Base-by-base conservation (phyloP, 306 rosid genomes). In the Cucumis hystrix region DNA sequence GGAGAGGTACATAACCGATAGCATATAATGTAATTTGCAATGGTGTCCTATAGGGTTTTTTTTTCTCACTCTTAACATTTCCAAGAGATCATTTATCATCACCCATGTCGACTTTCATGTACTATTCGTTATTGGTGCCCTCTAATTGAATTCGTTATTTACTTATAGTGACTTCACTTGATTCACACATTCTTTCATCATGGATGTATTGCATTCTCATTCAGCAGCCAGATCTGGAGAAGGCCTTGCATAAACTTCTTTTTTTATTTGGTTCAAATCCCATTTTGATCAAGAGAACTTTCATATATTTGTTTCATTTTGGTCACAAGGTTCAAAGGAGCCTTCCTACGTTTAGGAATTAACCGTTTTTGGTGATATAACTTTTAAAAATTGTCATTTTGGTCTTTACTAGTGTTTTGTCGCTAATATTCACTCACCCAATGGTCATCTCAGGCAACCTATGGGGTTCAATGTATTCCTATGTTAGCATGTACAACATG, bases 1-100 rank as follows among this genome's bases (percentile, higher is more conserved):
- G 0, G 98, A 94, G 90, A 94, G 98, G 98, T 77, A 76, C 59
- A 87, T 83, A 82, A 96, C 59, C 8, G 10, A 87, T 82, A 84
- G 88, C 80, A 61, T 71, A 18, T 40, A 74, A 45, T 82, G 62
- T 68, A 74, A 62, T 77, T 73, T 78, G 39, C 43, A 77, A 59
- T 51, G 77, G 64, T 82, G 35, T 41, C 54, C 55, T 43, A 41
- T 21, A 68, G 3, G 51, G 25, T 23, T 68, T 12, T 33, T 33
- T 33, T 33, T 68, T 40, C 74, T 68, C 55, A 35, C 54, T 68
- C 55, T 12, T 65, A 64, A 41, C 47, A 12, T 40, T 21, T 43
- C 28, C 13, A 68, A 68, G 25, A 43, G 56, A 68, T 68, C 54
- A 39, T 40, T 37, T 66, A 16, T 66, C 49, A 5, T 41, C 73